Evolutionary conservation across 202 grass and related monocot genomes (phyloP).

Genomic region (Sporobolus alterniflorus): DNA sequence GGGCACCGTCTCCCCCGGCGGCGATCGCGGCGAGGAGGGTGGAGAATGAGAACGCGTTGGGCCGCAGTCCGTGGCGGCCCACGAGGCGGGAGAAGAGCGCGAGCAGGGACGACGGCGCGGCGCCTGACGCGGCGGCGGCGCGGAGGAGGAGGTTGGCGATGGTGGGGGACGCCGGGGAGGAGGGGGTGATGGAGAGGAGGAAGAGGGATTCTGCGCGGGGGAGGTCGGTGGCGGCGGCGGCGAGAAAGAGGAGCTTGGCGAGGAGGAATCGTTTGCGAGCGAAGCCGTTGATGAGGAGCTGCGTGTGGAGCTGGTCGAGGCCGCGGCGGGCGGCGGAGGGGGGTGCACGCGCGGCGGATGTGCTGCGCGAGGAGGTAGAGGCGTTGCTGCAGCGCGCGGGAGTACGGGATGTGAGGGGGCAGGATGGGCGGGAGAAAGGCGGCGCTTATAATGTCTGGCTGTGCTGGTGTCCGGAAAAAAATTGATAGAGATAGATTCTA

Average conservation of each 20-base stretch:
- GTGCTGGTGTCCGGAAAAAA: too few species aligned
- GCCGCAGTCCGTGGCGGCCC: slow-evolving; percentile 21
- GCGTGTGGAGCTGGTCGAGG: slow-evolving; percentile 66
- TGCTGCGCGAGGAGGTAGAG: slow-evolving; percentile 65
- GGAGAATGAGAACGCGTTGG: slow-evolving; percentile 73
- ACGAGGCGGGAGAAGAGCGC: slow-evolving; percentile 50
- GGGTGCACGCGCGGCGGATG: slow-evolving; percentile 6
- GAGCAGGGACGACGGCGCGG: slow-evolving; percentile 21
- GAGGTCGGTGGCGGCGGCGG: slow-evolving; percentile 36
- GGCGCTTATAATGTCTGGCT: background rate
- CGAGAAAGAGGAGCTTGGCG: slow-evolving; percentile 65
- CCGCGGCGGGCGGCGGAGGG: slow-evolving; percentile 22
- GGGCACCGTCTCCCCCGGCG: background rate
- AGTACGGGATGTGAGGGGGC: slow-evolving; percentile 45
- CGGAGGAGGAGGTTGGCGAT: slow-evolving; percentile 77
- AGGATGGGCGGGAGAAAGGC: slow-evolving; percentile 4
- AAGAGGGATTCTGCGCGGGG: slow-evolving; percentile 54
- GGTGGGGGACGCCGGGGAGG: slow-evolving; percentile 24
- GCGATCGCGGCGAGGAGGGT: slow-evolving; percentile 58
- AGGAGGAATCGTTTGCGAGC: slow-evolving; percentile 61
- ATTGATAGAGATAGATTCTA: too few species aligned
- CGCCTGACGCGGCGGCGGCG: slow-evolving; percentile 28
- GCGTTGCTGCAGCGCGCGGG: slow-evolving; percentile 64
- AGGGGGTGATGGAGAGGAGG: slow-evolving; percentile 19
- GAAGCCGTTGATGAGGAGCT: slow-evolving; percentile 67